Base-by-base conservation (phyloP, 108 stramenopile species). In the Skeletonema tropicum region DNA sequence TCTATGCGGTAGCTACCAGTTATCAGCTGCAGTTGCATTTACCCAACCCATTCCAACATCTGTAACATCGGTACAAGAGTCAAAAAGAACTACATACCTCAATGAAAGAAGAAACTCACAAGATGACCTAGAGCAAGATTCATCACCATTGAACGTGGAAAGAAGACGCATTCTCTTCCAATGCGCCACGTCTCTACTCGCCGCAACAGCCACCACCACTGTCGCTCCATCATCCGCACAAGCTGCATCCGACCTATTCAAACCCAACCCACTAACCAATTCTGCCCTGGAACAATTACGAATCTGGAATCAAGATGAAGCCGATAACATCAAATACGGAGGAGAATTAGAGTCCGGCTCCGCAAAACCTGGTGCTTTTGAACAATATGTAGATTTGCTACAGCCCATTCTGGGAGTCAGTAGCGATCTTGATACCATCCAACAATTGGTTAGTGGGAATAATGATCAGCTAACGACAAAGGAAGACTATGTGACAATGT, bases 231-330 rank as follows among this genome's bases (percentile, higher is more conserved):
- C 48, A 14, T 4, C 64, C 42, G 64, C 65, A 9, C 21, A 19
- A 25, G 68, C 67, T 17, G 59, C 15, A 15, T 57, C 49, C 5
- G 68, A 60, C 3, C 0, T 76, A 0, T 61, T 70, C 31, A 61
- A 38, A n/a, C 69, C 75, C 0, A 76, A 76, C 13, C 48, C 62
- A 19, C 29, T 72, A 2, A 72, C 76, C 3, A 71, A 63, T 17
- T 10, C 32, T 19, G 35, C 38, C 17, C 35, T 71, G 39, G 70
- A 71, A 21, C 3, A 63, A 21, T 46, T 91, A 23, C 74, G 90
- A 1, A 90, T 94, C 42, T 85, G 78, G 86, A 84, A 94, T 57
- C 92, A 94, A 83, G 89, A 84, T 33, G 86, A 90, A 57, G 90
- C 84, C n/a, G 92, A 94, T 60, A 86, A 91, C 36, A 73, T 91